phyloP scores from a whole-genome alignment of 2,329 filamentous ascomycete species.

The Rhinocladiella mackenziei region DNA sequence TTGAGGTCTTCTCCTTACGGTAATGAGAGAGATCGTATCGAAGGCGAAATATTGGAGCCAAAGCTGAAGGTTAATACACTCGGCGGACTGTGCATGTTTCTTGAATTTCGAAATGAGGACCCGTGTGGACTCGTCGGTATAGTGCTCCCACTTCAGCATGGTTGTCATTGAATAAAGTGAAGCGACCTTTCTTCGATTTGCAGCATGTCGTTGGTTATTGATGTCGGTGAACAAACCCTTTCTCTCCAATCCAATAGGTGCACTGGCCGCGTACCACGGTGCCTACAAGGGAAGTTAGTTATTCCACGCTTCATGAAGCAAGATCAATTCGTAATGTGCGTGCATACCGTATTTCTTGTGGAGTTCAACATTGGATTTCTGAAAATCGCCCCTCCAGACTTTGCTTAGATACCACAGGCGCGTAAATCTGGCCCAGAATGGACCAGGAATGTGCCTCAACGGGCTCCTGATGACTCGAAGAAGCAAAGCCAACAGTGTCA shows the following conservation, averaged over 20 bases:
- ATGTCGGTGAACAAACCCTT: slow-evolving; percentile 60
- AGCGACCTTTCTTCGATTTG: slow-evolving; percentile 69
- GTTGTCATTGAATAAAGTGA: slow-evolving; percentile 50
- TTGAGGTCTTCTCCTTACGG: slow-evolving; percentile 1
- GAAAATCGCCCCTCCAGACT: slow-evolving; percentile 37
- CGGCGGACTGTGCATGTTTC: slow-evolving; percentile 33
- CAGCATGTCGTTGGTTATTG: slow-evolving; percentile 68
- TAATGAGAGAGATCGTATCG: slow-evolving; percentile 34
- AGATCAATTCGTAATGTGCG: too few species aligned
- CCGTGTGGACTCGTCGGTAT: slow-evolving; percentile 69
- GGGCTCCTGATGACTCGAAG: too few species aligned
- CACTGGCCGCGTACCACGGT: slow-evolving; percentile 50
- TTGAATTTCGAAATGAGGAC: not conserved
- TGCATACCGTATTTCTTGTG: slow-evolving; percentile 17
- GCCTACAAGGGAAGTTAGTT: too few species aligned
- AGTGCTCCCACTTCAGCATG: slow-evolving; percentile 53
- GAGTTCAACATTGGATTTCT: slow-evolving; percentile 31
- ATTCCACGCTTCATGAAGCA: too few species aligned
- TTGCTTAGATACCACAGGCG: slow-evolving; percentile 30
- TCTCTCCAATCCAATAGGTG: slow-evolving; percentile 53
- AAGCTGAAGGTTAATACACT: slow-evolving; percentile 26
- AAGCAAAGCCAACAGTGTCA: too few species aligned
- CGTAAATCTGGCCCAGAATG: slow-evolving; percentile 35
- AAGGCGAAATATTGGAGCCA: slow-evolving; percentile 40
- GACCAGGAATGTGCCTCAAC: slow-evolving; percentile 22